These are phyloP conservation scores for Aspergillus oerlinghausenensis DNA, from an alignment of 2,329 filamentous ascomycete genomes.

Conservation along the genomic window DNA sequence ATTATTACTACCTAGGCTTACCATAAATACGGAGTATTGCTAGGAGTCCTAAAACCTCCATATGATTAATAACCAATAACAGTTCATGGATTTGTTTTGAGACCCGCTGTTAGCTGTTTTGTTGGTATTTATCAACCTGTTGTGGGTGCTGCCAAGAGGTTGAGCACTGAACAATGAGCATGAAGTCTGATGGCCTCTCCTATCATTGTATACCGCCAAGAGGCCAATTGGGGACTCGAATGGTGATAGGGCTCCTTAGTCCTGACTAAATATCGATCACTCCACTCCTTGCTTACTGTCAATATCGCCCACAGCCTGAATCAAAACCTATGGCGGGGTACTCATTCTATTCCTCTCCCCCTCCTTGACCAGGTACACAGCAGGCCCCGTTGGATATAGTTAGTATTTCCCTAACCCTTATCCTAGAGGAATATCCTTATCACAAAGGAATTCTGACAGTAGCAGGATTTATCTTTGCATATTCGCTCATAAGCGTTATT, in stretches of 20 bases:
- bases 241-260: too few species aligned
- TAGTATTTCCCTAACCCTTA: not conserved
- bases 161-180: not conserved
- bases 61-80: not conserved
- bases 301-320: not conserved
- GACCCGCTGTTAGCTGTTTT: not conserved
- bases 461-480: not conserved
- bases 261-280: not conserved
- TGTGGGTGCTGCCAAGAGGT: not conserved
- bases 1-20: too few species aligned
- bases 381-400: not conserved
- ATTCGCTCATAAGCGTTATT: not conserved
- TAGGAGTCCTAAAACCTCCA: not conserved
- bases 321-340: not conserved
- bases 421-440: not conserved
- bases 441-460: not conserved
- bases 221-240: not conserved
- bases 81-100: too few species aligned
- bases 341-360: not conserved
- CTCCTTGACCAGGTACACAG: not conserved
- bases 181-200: not conserved
- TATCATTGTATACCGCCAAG: not conserved
- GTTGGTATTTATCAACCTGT: not conserved
- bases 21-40: not conserved
- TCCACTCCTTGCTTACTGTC: not conserved